Evolutionary conservation across 1,284 basidiomycete species (phyloP), one percentile per base, ranked within the genome.

Genomic region (Tremellales sp.): DNA sequence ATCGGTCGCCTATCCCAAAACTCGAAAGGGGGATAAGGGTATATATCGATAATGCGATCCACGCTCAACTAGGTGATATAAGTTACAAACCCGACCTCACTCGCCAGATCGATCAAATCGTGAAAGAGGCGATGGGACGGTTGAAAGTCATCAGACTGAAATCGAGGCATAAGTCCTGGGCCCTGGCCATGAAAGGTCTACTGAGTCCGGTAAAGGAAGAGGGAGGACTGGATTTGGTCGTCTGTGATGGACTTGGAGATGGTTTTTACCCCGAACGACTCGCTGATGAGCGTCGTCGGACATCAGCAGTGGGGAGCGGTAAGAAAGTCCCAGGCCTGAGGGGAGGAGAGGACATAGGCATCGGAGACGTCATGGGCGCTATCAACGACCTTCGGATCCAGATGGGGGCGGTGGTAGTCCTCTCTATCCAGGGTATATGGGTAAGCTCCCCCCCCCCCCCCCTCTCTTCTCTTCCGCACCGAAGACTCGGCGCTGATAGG

Each of bases 221-320:
- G 23, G 44, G 24, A 21, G 43, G 47, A n/a, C 22, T 65, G 33
- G 61, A 60, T 40, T 31, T 72, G 22, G 52, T 74, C 1, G 52
- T 67, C 5, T 56, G 65, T 22, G 73, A 75, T 45, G 73, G 72
- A 2, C 61, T 75, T 26, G 60, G 52, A 4, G 68, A 72, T 45
- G 60, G 60, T 1, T 70, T 61, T 50, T 74, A 69, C 61, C 62
- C 65, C 0, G 56, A 68, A 19, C 43, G 67, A 33, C 69, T 65
- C 64, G 49, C 53, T 0, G 62, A 64, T 4, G 71, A 73, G 51
- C 54, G 63, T 21, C 35, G 46, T 6, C n/a, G n/a, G n/a, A n/a
- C n/a, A n/a, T n/a, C n/a, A n/a, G 37, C 39, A 21, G 31, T 13
- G 43, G 13, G 25, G 21, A 8, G 10, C 8, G 11, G 36, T 21